Percentiles rank a stretch among this genome's conserved stretches.
Evolutionary conservation across 1,139 yeast genomes (phyloP).

Genomic region (Magnusiomyces clavatus): DNA sequence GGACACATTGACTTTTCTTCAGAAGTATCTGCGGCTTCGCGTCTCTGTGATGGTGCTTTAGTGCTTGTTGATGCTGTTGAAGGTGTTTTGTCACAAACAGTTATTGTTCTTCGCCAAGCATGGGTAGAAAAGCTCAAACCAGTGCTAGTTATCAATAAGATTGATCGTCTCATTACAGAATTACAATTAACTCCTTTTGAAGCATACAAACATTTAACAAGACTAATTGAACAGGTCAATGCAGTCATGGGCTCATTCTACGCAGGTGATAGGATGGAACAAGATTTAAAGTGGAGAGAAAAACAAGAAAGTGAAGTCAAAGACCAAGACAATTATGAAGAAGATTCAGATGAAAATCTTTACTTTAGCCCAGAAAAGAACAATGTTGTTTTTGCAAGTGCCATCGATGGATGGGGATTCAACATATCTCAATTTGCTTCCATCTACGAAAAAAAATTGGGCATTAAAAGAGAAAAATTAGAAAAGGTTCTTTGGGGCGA

Average conservation of each 20-base stretch:
- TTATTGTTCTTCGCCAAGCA: constrained; percentile 88
- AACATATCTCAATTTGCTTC: constrained; percentile 82
- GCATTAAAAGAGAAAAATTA: constrained; percentile 71
- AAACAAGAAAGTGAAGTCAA: constrained; percentile 34
- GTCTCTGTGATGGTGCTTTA: constrained; percentile 95
- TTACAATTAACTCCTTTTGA: constrained; percentile 76
- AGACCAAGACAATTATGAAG: constrained; percentile 52
- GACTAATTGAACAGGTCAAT: constrained; percentile 85
- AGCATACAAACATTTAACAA: constrained; percentile 72
- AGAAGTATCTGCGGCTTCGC: constrained; percentile 91
- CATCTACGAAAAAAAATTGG: constrained; percentile 76
- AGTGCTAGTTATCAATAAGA: constrained; percentile 81
- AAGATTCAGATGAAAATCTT: constrained; percentile 71
- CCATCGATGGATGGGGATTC: constrained; percentile 98
- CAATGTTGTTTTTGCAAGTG: constrained; percentile 91
- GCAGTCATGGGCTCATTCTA: constrained; percentile 90
- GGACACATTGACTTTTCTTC: constrained; percentile 97
- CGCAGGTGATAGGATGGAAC: constrained; percentile 91
- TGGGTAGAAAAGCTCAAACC: constrained; percentile 93
- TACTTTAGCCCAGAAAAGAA: constrained; percentile 87
- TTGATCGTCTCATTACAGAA: constrained; percentile 80
- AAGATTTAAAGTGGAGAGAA: constrained; percentile 78
- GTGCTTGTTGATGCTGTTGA: constrained; percentile 86
- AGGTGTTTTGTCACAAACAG: constrained; percentile 96
- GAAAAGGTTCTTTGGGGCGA: constrained; percentile 97